Conservation (phyloP, 108 stramenopile species). For the Skeletonema potamos region DNA sequence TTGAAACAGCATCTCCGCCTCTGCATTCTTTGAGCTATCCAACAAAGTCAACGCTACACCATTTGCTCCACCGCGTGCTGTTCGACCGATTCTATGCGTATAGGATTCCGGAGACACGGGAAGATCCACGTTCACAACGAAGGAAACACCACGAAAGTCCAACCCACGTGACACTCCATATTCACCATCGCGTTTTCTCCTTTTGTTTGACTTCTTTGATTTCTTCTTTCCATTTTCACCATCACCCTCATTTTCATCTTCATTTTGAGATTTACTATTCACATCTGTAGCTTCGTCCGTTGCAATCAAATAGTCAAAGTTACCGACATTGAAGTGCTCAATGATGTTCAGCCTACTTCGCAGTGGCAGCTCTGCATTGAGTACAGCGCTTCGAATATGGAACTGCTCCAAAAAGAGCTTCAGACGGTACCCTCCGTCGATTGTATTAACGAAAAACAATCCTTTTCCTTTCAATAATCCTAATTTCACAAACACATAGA, state of each 20-base stretch:
- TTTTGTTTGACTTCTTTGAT: constrained; percentile 40
- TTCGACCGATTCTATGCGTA: constrained; percentile 97
- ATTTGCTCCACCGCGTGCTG: constrained; percentile 93
- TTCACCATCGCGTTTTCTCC: constrained; percentile 66
- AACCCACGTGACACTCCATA: constrained; percentile 95
- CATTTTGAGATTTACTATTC: constrained; percentile 17
- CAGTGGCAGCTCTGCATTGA: constrained; percentile 96
- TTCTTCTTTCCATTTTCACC: constrained; percentile 48
- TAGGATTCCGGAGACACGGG: constrained; percentile 89
- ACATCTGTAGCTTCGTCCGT: constrained; percentile 89
- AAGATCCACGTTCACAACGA: constrained; percentile 97
- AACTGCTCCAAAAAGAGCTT: constrained; percentile 98
- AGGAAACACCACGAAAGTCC: constrained; percentile 94
- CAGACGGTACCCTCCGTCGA: constrained; percentile 90
- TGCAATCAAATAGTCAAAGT: constrained; percentile 97
- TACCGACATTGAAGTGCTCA: constrained; percentile 97
- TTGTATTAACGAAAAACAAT: constrained; percentile 95
- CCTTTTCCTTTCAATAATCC: constrained; percentile 95
- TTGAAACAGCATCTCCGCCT: constrained; percentile 53
- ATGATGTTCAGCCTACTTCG: constrained; percentile 93
- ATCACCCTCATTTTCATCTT: constrained; percentile 42
- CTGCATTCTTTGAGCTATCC: constrained; percentile 47
- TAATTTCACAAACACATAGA: constrained; percentile 76
- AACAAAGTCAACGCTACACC: constrained; percentile 95
- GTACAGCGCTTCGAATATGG: constrained; percentile 92